phyloP scores from a whole-genome alignment of 2,329 filamentous ascomycete species.

The Leptographium radiaticola region DNA sequence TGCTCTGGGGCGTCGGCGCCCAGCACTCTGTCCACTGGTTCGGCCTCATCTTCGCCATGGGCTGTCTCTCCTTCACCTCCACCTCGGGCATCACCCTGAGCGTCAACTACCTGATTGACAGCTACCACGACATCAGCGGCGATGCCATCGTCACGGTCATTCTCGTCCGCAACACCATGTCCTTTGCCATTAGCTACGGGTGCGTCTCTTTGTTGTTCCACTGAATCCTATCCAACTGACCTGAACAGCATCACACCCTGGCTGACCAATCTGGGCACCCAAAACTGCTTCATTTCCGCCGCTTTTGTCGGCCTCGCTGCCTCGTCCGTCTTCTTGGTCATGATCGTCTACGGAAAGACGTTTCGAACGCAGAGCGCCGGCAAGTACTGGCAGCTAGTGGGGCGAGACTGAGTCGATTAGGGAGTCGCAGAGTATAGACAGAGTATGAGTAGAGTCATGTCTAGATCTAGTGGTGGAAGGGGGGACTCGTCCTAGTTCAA shows the following conservation, averaged over 20 bases:
- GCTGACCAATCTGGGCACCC: constrained; percentile 18
- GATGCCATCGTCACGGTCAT: constrained; percentile 14
- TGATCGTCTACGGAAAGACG: constrained; percentile 11
- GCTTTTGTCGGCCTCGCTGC: constrained; percentile 17
- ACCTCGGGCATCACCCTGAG: constrained; percentile 24
- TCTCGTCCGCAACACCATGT: constrained; percentile 16
- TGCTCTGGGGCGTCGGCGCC: constrained; percentile 36
- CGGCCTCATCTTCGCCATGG: constrained; percentile 26
- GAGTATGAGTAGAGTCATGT: too few relatives aligned
- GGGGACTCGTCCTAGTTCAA: too few relatives aligned
- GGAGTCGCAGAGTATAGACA: too few relatives aligned
- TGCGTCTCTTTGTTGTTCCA: too few relatives aligned
- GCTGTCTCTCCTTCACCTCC: constrained; percentile 24
- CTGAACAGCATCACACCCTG: constrained; percentile 19
- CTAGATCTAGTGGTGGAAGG: too few relatives aligned
- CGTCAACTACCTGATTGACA: constrained; percentile 29
- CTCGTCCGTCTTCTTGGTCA: constrained; percentile 15
- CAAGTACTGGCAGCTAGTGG: too few relatives aligned
- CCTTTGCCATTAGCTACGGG: constrained; percentile 17
- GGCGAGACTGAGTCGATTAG: too few relatives aligned
- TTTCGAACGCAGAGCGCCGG: too few relatives aligned
- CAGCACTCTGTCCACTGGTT: constrained; percentile 27
- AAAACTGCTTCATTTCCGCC: constrained; percentile 20
- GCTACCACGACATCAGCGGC: constrained; percentile 20
- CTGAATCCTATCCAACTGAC: too few relatives aligned